These are phyloP conservation scores for Dentiscutata heterogama DNA, from an alignment of 371 early-diverging fungal genomes.

Conservation along the genomic window DNA sequence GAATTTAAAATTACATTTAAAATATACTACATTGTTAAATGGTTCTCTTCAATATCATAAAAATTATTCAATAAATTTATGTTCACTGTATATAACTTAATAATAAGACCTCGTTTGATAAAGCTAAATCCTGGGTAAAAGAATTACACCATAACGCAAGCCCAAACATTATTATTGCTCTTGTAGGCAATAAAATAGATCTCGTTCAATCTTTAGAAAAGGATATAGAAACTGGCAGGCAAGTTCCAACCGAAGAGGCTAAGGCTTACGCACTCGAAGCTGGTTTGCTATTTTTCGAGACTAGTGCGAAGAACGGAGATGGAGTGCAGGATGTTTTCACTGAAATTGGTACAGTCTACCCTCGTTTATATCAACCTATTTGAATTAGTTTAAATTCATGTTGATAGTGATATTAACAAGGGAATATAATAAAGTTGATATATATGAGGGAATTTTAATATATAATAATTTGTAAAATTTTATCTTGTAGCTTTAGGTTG, in stretches of 20 bases:
- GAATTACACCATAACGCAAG: constrained; percentile 97
- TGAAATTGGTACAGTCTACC: constrained; percentile 81
- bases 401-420: too few species aligned
- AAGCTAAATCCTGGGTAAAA: constrained; percentile 98
- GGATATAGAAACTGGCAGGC: constrained; percentile 51
- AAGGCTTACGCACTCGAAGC: constrained; percentile 82
- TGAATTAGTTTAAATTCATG: too few species aligned
- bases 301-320: constrained; percentile 90
- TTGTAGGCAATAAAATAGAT: constrained; percentile 97
- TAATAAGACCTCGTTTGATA: constrained; percentile 87
- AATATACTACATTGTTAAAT: too few species aligned
- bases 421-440: too few species aligned
- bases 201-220: constrained; percentile 62
- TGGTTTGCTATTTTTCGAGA: constrained; percentile 90
- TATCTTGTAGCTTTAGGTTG: too few species aligned
- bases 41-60: too few species aligned
- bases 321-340: constrained; percentile 88
- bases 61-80: too few species aligned
- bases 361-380: too few species aligned
- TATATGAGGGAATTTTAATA: too few species aligned
- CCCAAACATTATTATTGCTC: constrained; percentile 95
- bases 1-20: background rate
- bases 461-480: too few species aligned
- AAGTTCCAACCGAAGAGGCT: constrained; percentile 80
- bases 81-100: constrained; percentile 60